Evolutionary conservation across 176 grass and related monocot genomes (phyloP).

Genomic region (Zizania latifolia): DNA sequence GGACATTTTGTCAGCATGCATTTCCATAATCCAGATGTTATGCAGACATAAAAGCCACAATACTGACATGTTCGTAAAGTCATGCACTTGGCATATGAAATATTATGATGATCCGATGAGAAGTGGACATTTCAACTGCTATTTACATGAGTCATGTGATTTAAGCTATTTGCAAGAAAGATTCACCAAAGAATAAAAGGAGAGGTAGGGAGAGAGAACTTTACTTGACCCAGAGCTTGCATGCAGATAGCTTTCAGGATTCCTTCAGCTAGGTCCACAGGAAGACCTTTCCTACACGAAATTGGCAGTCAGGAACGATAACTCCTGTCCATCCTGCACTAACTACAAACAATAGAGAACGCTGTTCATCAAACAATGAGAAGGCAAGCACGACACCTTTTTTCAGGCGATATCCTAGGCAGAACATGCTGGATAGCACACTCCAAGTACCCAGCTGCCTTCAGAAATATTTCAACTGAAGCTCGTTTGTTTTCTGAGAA

Average conservation of each 20-base stretch:
- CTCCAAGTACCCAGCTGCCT: conserved; percentile 82
- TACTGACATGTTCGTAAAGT: neutral
- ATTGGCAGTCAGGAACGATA: conserved; percentile 30
- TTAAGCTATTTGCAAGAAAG: neutral
- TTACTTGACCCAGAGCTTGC: conserved; percentile 88
- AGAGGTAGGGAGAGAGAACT: neutral
- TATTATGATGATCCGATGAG: neutral
- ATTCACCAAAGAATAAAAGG: neutral
- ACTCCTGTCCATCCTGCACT: conserved; percentile 5
- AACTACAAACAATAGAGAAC: conserved; percentile 1
- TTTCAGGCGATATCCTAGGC: conserved; percentile 61
- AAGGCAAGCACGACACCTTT: conserved; percentile 44
- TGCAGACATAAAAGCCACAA: neutral
- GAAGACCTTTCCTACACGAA: conserved; percentile 82
- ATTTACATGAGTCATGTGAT: conserved; percentile 30
- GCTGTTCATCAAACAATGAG: neutral
- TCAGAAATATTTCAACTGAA: conserved; percentile 77
- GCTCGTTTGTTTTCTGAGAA: conserved; percentile 62
- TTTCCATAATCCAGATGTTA: neutral
- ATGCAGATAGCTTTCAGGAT: conserved; percentile 70
- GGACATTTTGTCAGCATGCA: conserved; percentile 4
- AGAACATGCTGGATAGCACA: conserved; percentile 70
- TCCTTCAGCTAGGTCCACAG: conserved; percentile 73
- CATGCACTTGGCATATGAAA: neutral
- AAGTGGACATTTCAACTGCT: conserved; percentile 26